These are phyloP conservation scores for Venturia oleaginea DNA, from an alignment of 2,329 filamentous ascomycete species.

Conservation along the genomic window DNA sequence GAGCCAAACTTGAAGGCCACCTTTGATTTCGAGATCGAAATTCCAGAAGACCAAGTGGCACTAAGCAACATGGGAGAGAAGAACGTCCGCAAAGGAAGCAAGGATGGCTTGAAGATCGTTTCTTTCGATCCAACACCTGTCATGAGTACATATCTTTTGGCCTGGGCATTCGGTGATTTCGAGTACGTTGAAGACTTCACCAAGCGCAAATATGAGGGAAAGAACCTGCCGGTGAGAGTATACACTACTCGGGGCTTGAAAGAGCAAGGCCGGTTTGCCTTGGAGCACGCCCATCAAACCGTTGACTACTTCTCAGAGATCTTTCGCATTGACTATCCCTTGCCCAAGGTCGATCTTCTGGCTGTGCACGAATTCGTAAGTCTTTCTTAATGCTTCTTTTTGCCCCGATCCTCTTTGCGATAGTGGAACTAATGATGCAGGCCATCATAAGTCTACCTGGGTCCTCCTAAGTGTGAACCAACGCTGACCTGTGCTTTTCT, in stretches of 20 bases:
- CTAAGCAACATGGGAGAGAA: conserved; percentile 95
- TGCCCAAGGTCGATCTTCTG: conserved; percentile 84
- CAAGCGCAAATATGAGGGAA: conserved; percentile 80
- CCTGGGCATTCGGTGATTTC: conserved; percentile 94
- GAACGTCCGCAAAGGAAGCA: conserved; percentile 58
- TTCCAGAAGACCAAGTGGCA: conserved; percentile 79
- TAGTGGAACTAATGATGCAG: conserved; percentile 19
- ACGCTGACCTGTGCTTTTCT: conserved; percentile 29
- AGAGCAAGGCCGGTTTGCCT: conserved; percentile 79
- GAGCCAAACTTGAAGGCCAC: conserved; percentile 95
- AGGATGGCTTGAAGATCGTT: conserved; percentile 54
- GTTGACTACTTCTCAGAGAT: conserved; percentile 96
- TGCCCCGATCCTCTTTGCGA: conserved; percentile 1
- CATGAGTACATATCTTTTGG: conserved; percentile 84
- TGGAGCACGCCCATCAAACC: conserved; percentile 85
- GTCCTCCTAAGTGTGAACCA: not conserved
- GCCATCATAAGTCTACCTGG: conserved; percentile 33
- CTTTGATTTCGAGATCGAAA: conserved; percentile 87
- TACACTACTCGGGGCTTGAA: conserved; percentile 94
- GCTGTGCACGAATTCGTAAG: conserved; percentile 87
- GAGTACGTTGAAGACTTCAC: conserved; percentile 93
- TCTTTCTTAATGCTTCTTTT: conserved; percentile 17
- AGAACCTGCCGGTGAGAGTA: conserved; percentile 83
- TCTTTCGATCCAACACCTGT: conserved; percentile 75
- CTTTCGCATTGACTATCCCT: conserved; percentile 85